Conservation (phyloP, 768 basidiomycete genomes). For the Lentinula detonsa region DNA sequence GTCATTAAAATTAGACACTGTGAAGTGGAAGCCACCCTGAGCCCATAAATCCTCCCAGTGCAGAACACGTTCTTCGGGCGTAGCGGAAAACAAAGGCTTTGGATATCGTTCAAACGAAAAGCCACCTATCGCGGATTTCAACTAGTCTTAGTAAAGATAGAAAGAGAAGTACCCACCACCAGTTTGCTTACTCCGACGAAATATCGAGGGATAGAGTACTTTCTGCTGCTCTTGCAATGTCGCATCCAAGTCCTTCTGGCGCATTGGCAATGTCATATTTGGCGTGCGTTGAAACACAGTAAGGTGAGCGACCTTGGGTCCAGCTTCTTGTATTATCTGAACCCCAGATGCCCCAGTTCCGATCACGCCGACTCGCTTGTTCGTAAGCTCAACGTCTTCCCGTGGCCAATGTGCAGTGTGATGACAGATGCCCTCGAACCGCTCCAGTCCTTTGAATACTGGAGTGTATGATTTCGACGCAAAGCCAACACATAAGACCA, state of each 20-base stretch:
- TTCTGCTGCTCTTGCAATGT: slow-evolving; percentile 10
- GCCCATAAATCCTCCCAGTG: slow-evolving; percentile 10
- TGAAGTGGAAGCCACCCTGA: slow-evolving; percentile 8
- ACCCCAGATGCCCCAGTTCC: slow-evolving; percentile 11
- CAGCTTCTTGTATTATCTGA: slow-evolving; percentile 16
- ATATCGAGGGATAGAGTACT: slow-evolving; percentile 15
- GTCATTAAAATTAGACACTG: slow-evolving; percentile 5
- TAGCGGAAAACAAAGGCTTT: slow-evolving; percentile 1
- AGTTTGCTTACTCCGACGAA: slow-evolving; percentile 16
- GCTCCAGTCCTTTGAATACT: not conserved
- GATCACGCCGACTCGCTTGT: slow-evolving; percentile 2
- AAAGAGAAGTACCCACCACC: not conserved
- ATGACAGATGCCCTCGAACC: not conserved
- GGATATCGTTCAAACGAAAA: not conserved
- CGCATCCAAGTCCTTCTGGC: slow-evolving; percentile 9
- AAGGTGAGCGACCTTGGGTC: slow-evolving; percentile 15
- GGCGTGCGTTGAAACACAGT: slow-evolving; percentile 24
- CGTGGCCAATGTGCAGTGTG: slow-evolving; percentile 3
- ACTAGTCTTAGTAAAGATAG: not conserved
- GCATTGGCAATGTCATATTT: slow-evolving; percentile 18
- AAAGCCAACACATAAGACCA: slow-evolving; percentile 11
- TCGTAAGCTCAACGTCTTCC: not conserved
- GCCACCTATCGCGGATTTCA: not conserved
- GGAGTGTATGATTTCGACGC: slow-evolving; percentile 6
- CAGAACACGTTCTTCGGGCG: slow-evolving; percentile 10